A percentile compares a stretch with the other conserved stretches of the same genome.
phyloP scores from a whole-genome alignment of 805 yeast species.

The Monosporozyma aerobia region DNA sequence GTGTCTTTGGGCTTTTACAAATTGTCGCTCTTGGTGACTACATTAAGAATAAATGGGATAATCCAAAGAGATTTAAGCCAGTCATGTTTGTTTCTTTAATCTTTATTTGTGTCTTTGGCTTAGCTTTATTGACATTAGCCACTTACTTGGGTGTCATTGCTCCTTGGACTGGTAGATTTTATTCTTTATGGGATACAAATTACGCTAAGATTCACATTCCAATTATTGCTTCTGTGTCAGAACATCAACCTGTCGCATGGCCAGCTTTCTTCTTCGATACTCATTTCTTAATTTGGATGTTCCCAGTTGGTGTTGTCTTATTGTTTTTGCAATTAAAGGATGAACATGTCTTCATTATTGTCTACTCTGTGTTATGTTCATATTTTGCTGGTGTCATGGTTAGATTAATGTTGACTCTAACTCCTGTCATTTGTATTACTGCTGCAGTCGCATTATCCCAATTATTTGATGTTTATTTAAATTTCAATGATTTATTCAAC shows the following conservation, averaged over 20 bases:
- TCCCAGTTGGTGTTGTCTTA: constrained; percentile 94
- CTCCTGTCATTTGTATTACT: constrained; percentile 91
- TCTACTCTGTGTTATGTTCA: constrained; percentile 86
- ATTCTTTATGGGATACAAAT: constrained; percentile 95
- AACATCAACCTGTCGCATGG: constrained; percentile 99
- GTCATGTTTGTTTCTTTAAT: constrained; percentile 53
- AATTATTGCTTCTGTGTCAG: constrained; percentile 96
- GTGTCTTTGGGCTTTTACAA: constrained; percentile 92
- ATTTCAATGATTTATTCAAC: constrained; percentile 33
- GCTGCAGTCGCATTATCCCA: constrained; percentile 85
- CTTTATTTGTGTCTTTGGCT: constrained; percentile 51
- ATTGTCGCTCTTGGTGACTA: constrained; percentile 80
- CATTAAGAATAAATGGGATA: constrained; percentile 62
- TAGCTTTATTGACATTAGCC: constrained; percentile 62
- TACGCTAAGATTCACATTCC: constrained; percentile 98
- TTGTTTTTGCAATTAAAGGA: constrained; percentile 82
- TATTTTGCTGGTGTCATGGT: constrained; percentile 99
- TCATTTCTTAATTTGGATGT: constrained; percentile 87
- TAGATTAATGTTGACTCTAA: constrained; percentile 90
- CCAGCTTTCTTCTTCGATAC: constrained; percentile 95
- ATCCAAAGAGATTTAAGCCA: constrained; percentile 56
- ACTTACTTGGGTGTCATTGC: constrained; percentile 92
- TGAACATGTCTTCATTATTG: constrained; percentile 87
- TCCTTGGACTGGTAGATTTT: constrained; percentile 99
- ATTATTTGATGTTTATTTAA: constrained; percentile 71